These are phyloP conservation scores for Lepidopterella palustris DNA, from an alignment of 495 filamentous ascomycete genomes.

Conservation along the genomic window DNA sequence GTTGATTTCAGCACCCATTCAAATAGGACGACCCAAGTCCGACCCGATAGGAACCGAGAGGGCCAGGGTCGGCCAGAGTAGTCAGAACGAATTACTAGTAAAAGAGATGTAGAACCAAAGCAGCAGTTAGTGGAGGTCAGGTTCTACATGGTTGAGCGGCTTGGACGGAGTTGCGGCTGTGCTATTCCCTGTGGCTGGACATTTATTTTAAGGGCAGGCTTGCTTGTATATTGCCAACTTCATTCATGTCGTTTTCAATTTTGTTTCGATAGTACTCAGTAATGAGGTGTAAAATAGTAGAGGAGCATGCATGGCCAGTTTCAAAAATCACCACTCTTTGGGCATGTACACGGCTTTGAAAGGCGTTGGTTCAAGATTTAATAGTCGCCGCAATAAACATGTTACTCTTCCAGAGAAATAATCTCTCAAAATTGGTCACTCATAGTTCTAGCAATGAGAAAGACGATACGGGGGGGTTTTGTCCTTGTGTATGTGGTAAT, in stretches of 20 bases:
- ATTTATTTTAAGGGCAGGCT: background rate
- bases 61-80: too few relatives aligned
- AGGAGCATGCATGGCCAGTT: slow-evolving; percentile 3
- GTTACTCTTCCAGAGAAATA: background rate
- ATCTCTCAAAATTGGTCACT: too few relatives aligned
- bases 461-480: background rate
- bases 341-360: background rate
- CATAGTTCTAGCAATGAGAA: background rate
- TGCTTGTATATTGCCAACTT: slow-evolving; percentile 8
- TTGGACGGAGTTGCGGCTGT: background rate
- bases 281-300: slow-evolving; percentile 10
- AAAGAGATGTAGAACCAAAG: too few relatives aligned
- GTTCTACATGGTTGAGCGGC: background rate
- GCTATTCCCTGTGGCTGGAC: background rate
- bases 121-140: background rate
- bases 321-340: slow-evolving; percentile 7
- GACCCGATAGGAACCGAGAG: too few relatives aligned
- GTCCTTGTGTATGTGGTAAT: background rate
- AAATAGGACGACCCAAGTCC: background rate
- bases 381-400: background rate
- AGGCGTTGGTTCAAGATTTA: background rate
- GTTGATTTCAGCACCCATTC: slow-evolving; percentile 51
- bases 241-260: slow-evolving; percentile 18
- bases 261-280: slow-evolving; percentile 16
- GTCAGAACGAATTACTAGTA: too few relatives aligned